Conservation (phyloP, 2,329 filamentous ascomycete genomes). For the Arthrobotrys pseudoclavata region DNA sequence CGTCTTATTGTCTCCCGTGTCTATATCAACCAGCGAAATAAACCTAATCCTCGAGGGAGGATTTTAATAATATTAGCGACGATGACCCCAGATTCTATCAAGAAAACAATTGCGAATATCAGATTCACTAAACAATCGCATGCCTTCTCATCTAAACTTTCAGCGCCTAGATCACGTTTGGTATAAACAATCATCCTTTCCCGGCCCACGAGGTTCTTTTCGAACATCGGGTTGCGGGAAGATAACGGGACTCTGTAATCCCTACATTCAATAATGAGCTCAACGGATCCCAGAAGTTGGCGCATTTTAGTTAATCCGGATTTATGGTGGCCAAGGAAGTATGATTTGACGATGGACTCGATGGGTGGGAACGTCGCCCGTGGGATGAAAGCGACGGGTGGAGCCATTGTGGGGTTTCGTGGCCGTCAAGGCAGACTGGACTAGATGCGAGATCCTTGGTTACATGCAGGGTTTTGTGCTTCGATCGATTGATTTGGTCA, state of each 20-base stretch:
- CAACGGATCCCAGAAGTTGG: slow-evolving; percentile 81
- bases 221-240: slow-evolving; percentile 90
- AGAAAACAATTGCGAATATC: slow-evolving; percentile 59
- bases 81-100: slow-evolving; percentile 62
- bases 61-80: slow-evolving; percentile 63
- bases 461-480: neutral
- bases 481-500: neutral
- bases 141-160: slow-evolving; percentile 64
- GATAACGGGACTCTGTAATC: slow-evolving; percentile 92
- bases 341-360: slow-evolving; percentile 83
- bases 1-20: slow-evolving; percentile 70
- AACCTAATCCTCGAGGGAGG: slow-evolving; percentile 58
- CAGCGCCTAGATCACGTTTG: slow-evolving; percentile 80
- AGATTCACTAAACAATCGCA: neutral
- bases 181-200: slow-evolving; percentile 90
- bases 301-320: slow-evolving; percentile 86
- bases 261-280: slow-evolving; percentile 92
- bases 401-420: slow-evolving; percentile 33
- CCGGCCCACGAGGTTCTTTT: slow-evolving; percentile 79
- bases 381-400: slow-evolving; percentile 74
- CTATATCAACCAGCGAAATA: slow-evolving; percentile 62
- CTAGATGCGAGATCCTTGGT: slow-evolving; percentile 1
- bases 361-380: slow-evolving; percentile 80
- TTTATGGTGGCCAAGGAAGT: slow-evolving; percentile 93
- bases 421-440: slow-evolving; percentile 29